phyloP scores from a whole-genome alignment of 768 basidiomycete species.

The Kwoniella bestiolae region DNA sequence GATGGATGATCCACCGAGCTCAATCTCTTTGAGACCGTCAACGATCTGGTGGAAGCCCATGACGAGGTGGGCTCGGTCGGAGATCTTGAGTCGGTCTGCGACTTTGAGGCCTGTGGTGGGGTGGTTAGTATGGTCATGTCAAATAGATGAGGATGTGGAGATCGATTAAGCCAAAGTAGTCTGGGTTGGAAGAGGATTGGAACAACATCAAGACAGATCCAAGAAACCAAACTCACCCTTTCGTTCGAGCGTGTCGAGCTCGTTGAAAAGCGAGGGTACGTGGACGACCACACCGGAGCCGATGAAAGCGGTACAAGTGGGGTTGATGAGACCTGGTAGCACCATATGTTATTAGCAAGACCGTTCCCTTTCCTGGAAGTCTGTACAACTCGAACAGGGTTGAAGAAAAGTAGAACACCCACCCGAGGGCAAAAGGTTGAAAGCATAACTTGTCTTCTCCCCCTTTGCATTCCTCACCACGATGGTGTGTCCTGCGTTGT shows the following conservation, averaged over 20 bases:
- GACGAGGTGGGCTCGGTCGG: conserved; percentile 94
- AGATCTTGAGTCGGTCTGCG: conserved; percentile 81
- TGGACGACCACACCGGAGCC: conserved; percentile 97
- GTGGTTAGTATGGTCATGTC: too few species aligned
- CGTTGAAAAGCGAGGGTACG: conserved; percentile 89
- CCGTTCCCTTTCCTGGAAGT: too few species aligned
- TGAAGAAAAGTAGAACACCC: conserved; percentile 51
- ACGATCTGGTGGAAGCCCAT: conserved; percentile 99
- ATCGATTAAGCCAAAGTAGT: too few species aligned
- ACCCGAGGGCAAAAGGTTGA: conserved; percentile 95
- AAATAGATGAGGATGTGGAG: too few species aligned
- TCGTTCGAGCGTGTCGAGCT: conserved; percentile 80
- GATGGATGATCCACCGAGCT: conserved; percentile 82
- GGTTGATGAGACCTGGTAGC: conserved; percentile 78
- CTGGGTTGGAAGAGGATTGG: conserved; percentile 4
- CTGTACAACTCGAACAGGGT: too few species aligned
- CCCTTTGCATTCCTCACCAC: conserved; percentile 72
- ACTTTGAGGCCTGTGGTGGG: conserved; percentile 90
- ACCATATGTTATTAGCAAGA: neutral
- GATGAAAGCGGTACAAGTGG: conserved; percentile 80
- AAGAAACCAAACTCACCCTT: conserved; percentile 66
- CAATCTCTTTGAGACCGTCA: conserved; percentile 96
- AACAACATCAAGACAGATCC: neutral
- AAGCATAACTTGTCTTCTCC: conserved; percentile 80
- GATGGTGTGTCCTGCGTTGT: conserved; percentile 99